Evolutionary conservation across 176 grass and related monocot genomes (phyloP).

Genomic region (Oryza brachyantha): DNA sequence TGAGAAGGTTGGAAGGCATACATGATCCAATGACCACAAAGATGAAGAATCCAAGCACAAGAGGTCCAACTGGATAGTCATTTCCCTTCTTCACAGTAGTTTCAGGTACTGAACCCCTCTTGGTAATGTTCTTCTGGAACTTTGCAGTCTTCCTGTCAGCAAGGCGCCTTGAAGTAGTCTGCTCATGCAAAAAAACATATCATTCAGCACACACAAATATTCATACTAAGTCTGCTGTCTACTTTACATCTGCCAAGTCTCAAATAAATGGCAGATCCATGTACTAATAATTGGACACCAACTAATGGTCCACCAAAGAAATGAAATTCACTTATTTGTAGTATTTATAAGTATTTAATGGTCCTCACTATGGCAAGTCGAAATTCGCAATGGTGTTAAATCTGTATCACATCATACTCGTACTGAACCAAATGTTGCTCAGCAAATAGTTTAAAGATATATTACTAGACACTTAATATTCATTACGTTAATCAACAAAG

Average conservation of each 20-base stretch:
- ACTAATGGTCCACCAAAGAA: background rate
- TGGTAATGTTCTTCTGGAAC: slow-evolving; percentile 71
- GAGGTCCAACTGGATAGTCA: slow-evolving; percentile 62
- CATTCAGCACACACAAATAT: background rate
- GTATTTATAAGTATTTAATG: background rate
- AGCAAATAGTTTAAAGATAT: background rate
- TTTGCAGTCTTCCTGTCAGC: slow-evolving; percentile 58
- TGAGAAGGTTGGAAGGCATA: slow-evolving; percentile 26
- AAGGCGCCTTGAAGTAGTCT: slow-evolving; percentile 64
- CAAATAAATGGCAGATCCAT: background rate
- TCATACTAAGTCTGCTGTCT: background rate
- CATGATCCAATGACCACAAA: slow-evolving; percentile 73
- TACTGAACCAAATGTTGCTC: background rate
- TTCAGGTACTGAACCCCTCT: slow-evolving; percentile 58
- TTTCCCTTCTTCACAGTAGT: slow-evolving; percentile 60
- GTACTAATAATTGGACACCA: background rate
- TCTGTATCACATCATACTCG: too few relatives aligned
- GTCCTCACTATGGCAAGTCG: background rate
- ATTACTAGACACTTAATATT: background rate
- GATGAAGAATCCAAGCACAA: slow-evolving; percentile 58
- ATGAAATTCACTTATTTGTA: background rate
- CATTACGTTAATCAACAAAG: background rate
- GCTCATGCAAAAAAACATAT: slow-evolving; percentile 12
- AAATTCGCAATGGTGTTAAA: background rate
- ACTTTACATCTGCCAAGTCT: background rate